Evolutionary conservation across 176 grass and related monocot genomes (phyloP).

Genomic region (Coix lacrymajobi): DNA sequence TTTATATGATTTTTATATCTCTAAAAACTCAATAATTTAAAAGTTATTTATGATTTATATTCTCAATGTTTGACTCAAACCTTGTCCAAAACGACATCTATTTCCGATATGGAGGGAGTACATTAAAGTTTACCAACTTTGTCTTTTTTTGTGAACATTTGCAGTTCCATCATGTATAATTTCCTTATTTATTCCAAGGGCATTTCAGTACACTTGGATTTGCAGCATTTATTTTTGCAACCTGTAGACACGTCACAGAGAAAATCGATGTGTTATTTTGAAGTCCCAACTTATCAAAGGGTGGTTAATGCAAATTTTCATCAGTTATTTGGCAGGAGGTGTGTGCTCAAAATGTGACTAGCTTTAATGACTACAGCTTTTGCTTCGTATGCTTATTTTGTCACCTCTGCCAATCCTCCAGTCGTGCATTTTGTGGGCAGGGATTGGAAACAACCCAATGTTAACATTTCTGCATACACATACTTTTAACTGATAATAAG

Average conservation of each 20-base stretch:
- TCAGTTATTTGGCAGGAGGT: neutral
- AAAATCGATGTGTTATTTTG: neutral
- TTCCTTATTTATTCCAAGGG: neutral
- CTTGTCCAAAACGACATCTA: too few species aligned
- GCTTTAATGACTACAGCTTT: conserved; percentile 32
- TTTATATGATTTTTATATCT: too few species aligned
- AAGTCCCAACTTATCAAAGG: neutral
- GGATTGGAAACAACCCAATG: neutral
- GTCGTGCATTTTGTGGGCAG: neutral
- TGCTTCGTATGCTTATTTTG: conserved; percentile 9
- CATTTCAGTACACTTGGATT: neutral
- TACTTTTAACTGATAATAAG: neutral
- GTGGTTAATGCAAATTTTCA: neutral
- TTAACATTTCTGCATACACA: neutral
- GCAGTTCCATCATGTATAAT: neutral
- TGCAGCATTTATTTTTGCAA: neutral
- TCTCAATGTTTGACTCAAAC: too few species aligned
- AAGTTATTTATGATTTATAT: too few species aligned
- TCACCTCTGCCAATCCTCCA: neutral
- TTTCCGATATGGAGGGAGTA: too few species aligned
- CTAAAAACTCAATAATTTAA: too few species aligned
- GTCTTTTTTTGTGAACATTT: neutral
- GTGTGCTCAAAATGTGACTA: neutral
- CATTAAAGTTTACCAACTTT: neutral
- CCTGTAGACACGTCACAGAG: too few species aligned